Percentiles rank a stretch among this genome's conserved stretches.
Evolutionary conservation across 768 basidiomycete species (phyloP).

Genomic region (Obba rivulosa): DNA sequence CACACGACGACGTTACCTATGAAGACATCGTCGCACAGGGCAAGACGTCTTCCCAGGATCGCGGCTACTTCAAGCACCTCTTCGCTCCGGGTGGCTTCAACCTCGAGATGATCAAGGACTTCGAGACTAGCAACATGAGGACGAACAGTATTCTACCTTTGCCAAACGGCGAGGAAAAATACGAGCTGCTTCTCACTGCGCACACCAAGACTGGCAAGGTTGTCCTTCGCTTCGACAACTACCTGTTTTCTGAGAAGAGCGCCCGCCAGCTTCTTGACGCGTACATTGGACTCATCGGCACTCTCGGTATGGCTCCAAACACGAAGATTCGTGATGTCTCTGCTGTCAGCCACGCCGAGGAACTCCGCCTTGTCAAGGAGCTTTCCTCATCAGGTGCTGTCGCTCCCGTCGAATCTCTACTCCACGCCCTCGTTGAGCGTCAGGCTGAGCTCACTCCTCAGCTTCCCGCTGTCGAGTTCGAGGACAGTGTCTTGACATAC

Average conservation of each 20-base stretch:
- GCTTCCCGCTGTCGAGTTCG: constrained; percentile 22
- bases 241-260: constrained; percentile 22
- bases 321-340: constrained; percentile 11
- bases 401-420: constrained; percentile 7
- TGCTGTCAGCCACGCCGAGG: constrained; percentile 10
- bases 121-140: constrained; percentile 6
- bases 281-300: constrained; percentile 24
- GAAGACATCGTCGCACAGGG: constrained; percentile 25
- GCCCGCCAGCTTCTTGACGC: constrained; percentile 27
- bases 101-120: constrained; percentile 20
- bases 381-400: constrained; percentile 17
- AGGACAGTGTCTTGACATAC: constrained; percentile 3
- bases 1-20: constrained; percentile 25
- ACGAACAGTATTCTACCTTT: constrained; percentile 10
- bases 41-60: constrained; percentile 18
- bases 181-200: constrained; percentile 20
- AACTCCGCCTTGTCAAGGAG: constrained; percentile 19
- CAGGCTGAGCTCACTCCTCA: constrained; percentile 16
- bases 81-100: constrained; percentile 27
- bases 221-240: constrained; percentile 25
- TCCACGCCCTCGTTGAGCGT: constrained; percentile 11
- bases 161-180: constrained; percentile 25
- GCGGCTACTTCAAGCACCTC: constrained; percentile 28
- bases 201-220: constrained; percentile 19
- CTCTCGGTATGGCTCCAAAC: constrained; percentile 10